A percentile compares a stretch with the other conserved stretches of the same genome.
These are phyloP conservation scores for Microbotryum intermedium DNA, from an alignment of 1,284 basidiomycete species.

Conservation along the genomic window DNA sequence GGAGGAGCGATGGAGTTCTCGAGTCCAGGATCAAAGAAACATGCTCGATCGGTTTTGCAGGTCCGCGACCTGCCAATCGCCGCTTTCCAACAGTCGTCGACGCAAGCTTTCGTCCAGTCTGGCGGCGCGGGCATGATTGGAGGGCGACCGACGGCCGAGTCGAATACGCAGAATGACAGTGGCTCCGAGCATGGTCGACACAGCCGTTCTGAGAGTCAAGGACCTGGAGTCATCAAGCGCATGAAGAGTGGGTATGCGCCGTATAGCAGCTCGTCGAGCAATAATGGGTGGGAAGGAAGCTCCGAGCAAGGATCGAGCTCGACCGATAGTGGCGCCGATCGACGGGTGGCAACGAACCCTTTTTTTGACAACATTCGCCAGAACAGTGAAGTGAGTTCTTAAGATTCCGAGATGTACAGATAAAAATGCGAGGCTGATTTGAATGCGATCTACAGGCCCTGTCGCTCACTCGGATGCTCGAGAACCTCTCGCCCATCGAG, in stretches of 20 bases:
- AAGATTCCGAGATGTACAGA: too few species aligned
- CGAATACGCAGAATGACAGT: neutral
- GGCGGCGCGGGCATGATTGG: neutral
- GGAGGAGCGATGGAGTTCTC: neutral
- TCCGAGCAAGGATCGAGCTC: too few species aligned
- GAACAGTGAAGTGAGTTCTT: conserved; percentile 58
- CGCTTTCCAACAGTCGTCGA: conserved; percentile 56
- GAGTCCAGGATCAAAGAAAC: conserved; percentile 12
- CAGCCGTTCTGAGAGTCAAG: too few species aligned
- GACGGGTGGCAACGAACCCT: conserved; percentile 37
- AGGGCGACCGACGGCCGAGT: conserved; percentile 10
- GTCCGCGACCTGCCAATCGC: conserved; percentile 55
- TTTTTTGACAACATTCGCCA: conserved; percentile 85
- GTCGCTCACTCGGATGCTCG: conserved; percentile 30
- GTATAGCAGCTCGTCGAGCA: too few species aligned
- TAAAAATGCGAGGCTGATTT: neutral
- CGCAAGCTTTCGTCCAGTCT: conserved; percentile 35
- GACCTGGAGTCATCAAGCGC: too few species aligned
- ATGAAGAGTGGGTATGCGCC: too few species aligned
- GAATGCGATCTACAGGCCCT: conserved; percentile 15
- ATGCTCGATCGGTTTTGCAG: conserved; percentile 43
- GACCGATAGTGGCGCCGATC: too few species aligned
- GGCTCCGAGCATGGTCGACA: too few species aligned
- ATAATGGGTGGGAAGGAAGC: neutral
- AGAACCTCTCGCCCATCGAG: conserved; percentile 65